A percentile compares a stretch with the other conserved stretches of the same genome.
Conservation (phyloP, 169 alveolate genomes). For the Hepatocystis sp. region DNA sequence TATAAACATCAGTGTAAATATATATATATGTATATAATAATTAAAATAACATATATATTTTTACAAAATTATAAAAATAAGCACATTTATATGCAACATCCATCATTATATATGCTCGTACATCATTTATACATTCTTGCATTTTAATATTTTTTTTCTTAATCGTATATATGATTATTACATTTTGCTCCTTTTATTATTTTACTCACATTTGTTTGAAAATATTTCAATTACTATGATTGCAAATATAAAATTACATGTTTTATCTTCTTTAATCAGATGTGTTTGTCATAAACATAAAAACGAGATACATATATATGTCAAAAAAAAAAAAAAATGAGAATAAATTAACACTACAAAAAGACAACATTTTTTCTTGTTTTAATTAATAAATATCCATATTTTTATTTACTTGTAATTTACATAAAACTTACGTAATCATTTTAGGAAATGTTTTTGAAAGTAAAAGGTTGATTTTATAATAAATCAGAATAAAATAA, state of each 20-base stretch:
- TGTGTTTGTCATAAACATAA: not conserved
- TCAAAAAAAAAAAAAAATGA: not conserved
- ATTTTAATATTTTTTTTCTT: not conserved
- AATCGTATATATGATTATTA: not conserved
- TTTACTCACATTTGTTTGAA: slow-evolving; percentile 1
- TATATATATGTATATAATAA: slow-evolving; percentile 4
- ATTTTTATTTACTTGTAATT: slow-evolving; percentile 6
- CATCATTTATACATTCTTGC: not conserved
- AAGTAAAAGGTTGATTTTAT: not conserved
- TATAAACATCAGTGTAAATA: not conserved
- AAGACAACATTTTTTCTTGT: slow-evolving; percentile 22
- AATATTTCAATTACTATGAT: not conserved
- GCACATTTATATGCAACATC: not conserved
- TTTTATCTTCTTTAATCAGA: not conserved
- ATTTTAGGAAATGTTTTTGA: slow-evolving; percentile 2
- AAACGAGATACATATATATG: not conserved
- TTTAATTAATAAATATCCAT: slow-evolving; percentile 1
- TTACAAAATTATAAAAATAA: not conserved
- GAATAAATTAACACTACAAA: slow-evolving; percentile 10
- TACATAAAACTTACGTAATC: slow-evolving; percentile 11
- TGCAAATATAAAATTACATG: not conserved
- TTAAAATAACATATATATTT: slow-evolving; percentile 1
- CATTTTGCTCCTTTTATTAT: not conserved
- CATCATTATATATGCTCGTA: not conserved
- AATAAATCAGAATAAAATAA: too few species aligned